These are phyloP conservation scores for Penicillium flavigenum DNA, from an alignment of 495 filamentous ascomycete genomes.

Conservation along the genomic window DNA sequence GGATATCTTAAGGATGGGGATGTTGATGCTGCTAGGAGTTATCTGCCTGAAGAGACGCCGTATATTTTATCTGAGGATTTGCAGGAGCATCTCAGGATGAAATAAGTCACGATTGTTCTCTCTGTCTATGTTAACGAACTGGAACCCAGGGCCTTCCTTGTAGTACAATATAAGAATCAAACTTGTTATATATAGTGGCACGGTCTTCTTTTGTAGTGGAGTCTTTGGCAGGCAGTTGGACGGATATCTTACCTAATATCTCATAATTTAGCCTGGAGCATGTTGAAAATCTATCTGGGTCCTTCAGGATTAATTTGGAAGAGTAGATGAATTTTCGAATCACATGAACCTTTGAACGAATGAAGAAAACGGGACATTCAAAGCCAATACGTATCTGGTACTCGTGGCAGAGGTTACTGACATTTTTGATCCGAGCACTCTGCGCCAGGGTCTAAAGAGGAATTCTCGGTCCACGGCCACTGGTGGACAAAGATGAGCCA, in stretches of 20 bases:
- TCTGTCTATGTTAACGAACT: not conserved
- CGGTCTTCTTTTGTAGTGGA: no score
- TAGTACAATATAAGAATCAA: not conserved
- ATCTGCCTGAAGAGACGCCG: conserved; percentile 48
- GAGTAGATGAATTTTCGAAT: no score
- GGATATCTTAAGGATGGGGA: conserved; percentile 41
- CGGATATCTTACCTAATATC: no score
- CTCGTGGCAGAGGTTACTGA: not conserved
- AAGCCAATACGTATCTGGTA: no score
- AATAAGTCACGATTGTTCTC: not conserved
- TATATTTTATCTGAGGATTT: conserved; percentile 45
- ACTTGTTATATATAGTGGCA: no score
- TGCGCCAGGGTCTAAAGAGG: no score
- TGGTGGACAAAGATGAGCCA: not conserved
- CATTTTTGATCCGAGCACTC: not conserved
- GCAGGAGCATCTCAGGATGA: conserved; percentile 17
- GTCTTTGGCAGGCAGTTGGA: no score
- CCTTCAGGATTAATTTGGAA: no score
- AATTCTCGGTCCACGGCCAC: not conserved
- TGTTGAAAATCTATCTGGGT: no score
- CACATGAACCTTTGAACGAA: no score
- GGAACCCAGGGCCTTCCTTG: not conserved
- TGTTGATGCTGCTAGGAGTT: conserved; percentile 32
- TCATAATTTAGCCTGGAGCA: no score
- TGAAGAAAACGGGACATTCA: no score